Percentiles rank a stretch among this genome's conserved stretches.
These are phyloP conservation scores for Euphrasia arctica DNA, from an alignment of 305 asterid genomes.

Conservation along the genomic window DNA sequence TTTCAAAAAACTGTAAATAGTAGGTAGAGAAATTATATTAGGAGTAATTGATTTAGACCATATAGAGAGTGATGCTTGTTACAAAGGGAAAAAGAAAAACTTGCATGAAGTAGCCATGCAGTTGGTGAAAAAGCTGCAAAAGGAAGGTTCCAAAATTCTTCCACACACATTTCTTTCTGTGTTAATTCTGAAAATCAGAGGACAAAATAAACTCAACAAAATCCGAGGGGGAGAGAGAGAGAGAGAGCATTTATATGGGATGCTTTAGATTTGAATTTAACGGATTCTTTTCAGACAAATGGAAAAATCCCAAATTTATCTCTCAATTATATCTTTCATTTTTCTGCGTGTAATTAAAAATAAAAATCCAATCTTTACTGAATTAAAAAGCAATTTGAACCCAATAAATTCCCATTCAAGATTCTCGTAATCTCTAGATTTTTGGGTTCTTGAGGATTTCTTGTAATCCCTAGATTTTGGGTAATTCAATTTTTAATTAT, in stretches of 20 bases:
- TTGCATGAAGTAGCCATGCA: no score
- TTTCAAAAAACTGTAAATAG: no score
- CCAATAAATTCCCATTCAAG: no score
- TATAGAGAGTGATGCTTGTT: no score
- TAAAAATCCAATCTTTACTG: constrained; percentile 30
- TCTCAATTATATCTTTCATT: neutral
- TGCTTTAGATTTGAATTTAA: constrained; percentile 24
- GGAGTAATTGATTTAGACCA: no score
- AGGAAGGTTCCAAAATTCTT: no score
- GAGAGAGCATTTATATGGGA: constrained; percentile 27
- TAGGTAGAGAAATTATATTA: no score
- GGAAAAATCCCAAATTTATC: constrained; percentile 48
- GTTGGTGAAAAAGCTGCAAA: no score
- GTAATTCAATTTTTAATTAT: constrained; percentile 18
- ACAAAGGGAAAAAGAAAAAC: no score
- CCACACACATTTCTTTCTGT: neutral
- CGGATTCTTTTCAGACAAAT: constrained; percentile 37
- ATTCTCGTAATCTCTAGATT: no score
- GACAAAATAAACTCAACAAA: neutral
- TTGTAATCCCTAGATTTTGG: constrained; percentile 39
- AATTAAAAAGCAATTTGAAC: constrained; percentile 19
- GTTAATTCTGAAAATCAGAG: constrained; percentile 17
- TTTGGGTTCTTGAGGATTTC: constrained; percentile 32
- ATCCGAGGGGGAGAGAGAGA: constrained; percentile 24
- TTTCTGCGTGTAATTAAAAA: neutral